Base-by-base conservation (phyloP, 805 yeast species). In the Pichia nanzhaoensis region DNA sequence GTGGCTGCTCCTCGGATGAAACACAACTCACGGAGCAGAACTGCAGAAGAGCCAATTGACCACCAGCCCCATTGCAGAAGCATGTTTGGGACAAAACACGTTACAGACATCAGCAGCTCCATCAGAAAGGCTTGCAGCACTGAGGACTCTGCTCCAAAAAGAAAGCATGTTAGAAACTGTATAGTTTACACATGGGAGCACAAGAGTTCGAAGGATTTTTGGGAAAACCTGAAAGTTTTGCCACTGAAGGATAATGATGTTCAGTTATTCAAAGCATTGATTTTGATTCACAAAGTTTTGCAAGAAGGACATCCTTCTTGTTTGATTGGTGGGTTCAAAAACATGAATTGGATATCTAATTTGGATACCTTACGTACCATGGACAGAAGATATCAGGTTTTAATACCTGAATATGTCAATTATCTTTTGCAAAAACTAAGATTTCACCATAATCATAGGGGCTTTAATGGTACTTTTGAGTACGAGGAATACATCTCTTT, bases 141-240 rank as follows among this genome's bases (percentile, higher is more conserved):
- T 17, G 97, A 89, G 21, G 96, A 89, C 59, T 75, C 84, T 4
- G 95, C 97, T 0, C 97, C 99, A 1, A 91, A 91, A 64, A 73
- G 99, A 55, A 91, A 91, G 63, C 99, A 91, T 65, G 98, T 91
- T 5, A 73, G 99, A 57, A 88, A 95, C 1, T 88, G 96, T 68
- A 90, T 90, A 49, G 95, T 91, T 33, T 90, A 83, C 64, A 88
- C 97, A 1, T 91, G 97, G 96, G 99, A 93, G 64, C 91, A 87
- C 57, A 83, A 84, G 60, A 79, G 87, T 34, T 80, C 95, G 3
- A 73, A 78, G 47, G 86, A 85, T 9, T 85, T 90, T 56, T 91
- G 96, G 91, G 80, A 84, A 55, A 80, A 82, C 2, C 69, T 91
- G 50, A 87, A 85, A 63, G 65, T 83, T 43, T 79, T 81, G 50